Percentiles rank a stretch among this genome's conserved stretches.
Evolutionary conservation across 2,329 filamentous ascomycete species (phyloP).

Genomic region (Paraphoma sp.): DNA sequence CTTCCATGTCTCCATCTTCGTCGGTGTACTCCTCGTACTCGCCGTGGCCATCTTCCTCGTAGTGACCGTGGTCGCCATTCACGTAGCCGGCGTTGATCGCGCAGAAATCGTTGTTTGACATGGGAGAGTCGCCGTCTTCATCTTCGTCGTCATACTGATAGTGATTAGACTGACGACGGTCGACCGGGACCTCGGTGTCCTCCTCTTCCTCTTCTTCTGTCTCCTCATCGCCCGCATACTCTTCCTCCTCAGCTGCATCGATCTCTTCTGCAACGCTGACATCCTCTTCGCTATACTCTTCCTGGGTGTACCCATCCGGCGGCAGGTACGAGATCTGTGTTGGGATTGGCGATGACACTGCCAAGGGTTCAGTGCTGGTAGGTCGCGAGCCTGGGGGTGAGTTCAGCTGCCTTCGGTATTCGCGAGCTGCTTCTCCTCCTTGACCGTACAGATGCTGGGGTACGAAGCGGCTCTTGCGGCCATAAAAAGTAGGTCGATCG

Average conservation of each 20-base stretch:
- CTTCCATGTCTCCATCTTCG: constrained; percentile 2
- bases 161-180: neutral
- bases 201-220: constrained; percentile 11
- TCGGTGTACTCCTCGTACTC: constrained; percentile 20
- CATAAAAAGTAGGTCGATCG: constrained; percentile 39
- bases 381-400: constrained; percentile 21
- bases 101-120: constrained; percentile 15
- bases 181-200: neutral
- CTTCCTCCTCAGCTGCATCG: constrained; percentile 17
- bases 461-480: constrained; percentile 42
- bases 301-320: constrained; percentile 9
- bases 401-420: constrained; percentile 29
- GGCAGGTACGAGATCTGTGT: constrained; percentile 26
- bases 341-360: constrained; percentile 31
- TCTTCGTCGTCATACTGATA: constrained; percentile 9
- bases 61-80: neutral
- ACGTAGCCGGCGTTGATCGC: constrained; percentile 11
- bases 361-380: constrained; percentile 25
- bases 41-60: neutral
- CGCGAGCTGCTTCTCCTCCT: constrained; percentile 37
- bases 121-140: constrained; percentile 19
- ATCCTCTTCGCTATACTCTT: constrained; percentile 16
- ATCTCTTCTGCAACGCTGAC: constrained; percentile 13
- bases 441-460: constrained; percentile 45
- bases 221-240: constrained; percentile 18